phyloP scores from a whole-genome alignment of 441 rosid genomes.

The Jatropha multifida region DNA sequence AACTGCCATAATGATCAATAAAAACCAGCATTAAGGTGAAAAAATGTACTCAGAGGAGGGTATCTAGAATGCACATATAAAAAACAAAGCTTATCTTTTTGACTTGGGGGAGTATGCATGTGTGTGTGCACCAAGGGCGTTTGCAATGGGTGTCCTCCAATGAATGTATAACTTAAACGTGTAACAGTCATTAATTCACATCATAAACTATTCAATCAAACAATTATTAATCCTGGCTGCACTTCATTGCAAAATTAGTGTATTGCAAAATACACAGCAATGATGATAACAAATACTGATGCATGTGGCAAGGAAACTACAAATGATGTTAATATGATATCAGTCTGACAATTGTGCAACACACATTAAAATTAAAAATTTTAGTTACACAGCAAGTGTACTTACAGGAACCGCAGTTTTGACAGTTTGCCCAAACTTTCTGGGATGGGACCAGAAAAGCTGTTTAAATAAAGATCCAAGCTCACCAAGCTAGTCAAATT shows the following conservation, averaged over 20 bases:
- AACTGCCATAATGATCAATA: not conserved
- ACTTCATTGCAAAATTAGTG: not conserved
- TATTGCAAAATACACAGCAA: not conserved
- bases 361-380: not conserved
- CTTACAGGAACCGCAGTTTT: slow-evolving; percentile 92
- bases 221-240: not conserved
- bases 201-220: not conserved
- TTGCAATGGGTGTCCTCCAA: not conserved
- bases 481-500: slow-evolving; percentile 91
- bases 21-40: not conserved
- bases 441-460: slow-evolving; percentile 85
- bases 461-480: slow-evolving; percentile 98
- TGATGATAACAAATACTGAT: not conserved
- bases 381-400: slow-evolving; percentile 13
- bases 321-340: not conserved
- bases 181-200: not conserved
- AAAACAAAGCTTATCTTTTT: not conserved
- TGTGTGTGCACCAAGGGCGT: too few relatives aligned
- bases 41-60: not conserved
- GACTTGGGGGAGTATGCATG: not conserved
- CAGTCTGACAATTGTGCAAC: not conserved
- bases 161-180: not conserved
- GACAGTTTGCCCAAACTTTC: slow-evolving; percentile 75
- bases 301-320: not conserved
- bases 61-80: too few relatives aligned